Evolutionary conservation across 495 filamentous ascomycete species (phyloP), one percentile per base, ranked within the genome.

Genomic region (Penicillium longicatenatum): DNA sequence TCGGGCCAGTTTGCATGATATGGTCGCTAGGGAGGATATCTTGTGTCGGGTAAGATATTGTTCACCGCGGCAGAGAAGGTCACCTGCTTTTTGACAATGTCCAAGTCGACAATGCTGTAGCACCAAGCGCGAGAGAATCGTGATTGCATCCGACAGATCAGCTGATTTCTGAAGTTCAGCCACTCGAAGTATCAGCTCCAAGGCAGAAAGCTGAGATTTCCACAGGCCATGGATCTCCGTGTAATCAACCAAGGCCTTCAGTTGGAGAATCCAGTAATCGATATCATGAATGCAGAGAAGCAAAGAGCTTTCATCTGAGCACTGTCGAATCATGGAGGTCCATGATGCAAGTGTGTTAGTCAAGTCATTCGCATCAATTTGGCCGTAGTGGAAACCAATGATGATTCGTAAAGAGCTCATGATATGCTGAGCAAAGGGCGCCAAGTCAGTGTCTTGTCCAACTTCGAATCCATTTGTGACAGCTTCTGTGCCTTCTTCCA

Each of bases 91-190:
- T 14, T 81, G 82, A 19, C 88, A 88, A 59, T 90, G 88, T 24
- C 94, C 94, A 53, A 93, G 82, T 19, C 81, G 83, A 50, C 90
- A 82, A 64, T 92, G 90, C 58, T 93, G 89, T 4, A 85, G 59
- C 2, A 86, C 89, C 1, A 96, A 74, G 1, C 73, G 73, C 16
- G 83, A 82, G 30, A 88, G 78, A 49, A 83, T 76, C 19, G 78
- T 61, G 8, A 92, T 76, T 11, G 86, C 68, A 17, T 83, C 82
- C 16, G 74, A 79, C 45, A 76, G 61, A 60, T 89, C 84, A 2
- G 70, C 72, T 24, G 75, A 69, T 11, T 74, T 62, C 19, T 82
- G 70, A 14, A 79, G 57, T 48, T 84, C 82, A n/a, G 88, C 75
- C 26, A 81, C 81, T 7, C 81, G 75, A 20, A 92, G 68, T 29